Evolutionary conservation across 1,139 yeast genomes (phyloP).

Genomic region (Torulaspora globosa): DNA sequence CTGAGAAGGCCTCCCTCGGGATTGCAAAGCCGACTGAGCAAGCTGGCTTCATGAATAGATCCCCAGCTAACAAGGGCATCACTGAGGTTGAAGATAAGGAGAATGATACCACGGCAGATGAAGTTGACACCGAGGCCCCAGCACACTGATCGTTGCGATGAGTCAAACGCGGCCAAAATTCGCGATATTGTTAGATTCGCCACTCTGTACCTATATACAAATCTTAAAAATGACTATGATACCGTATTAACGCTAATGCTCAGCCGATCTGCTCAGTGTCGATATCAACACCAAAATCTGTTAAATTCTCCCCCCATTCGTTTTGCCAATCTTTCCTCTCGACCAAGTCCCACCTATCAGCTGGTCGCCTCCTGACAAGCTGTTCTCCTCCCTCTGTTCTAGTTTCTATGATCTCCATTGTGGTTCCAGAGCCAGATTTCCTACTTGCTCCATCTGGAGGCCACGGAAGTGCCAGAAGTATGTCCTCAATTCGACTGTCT

Average conservation of each 20-base stretch:
- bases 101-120: conserved; percentile 36
- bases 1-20: conserved; percentile 30
- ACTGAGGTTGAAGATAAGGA: conserved; percentile 18
- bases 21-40: conserved; percentile 9
- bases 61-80: neutral
- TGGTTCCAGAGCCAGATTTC: conserved; percentile 6
- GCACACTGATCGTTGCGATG: neutral
- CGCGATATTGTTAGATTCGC: neutral
- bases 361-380: conserved; percentile 32
- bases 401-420: conserved; percentile 17
- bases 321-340: conserved; percentile 61
- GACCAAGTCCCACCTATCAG: conserved; percentile 35
- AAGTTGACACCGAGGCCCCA: conserved; percentile 17
- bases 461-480: conserved; percentile 65
- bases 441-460: conserved; percentile 72
- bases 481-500: conserved; percentile 50
- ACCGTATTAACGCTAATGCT: neutral
- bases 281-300: conserved; percentile 84
- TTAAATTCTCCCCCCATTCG: conserved; percentile 73
- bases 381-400: conserved; percentile 31
- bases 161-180: neutral
- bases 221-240: neutral
- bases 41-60: conserved; percentile 29
- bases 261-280: conserved; percentile 47
- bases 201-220: conserved; percentile 5